These are phyloP conservation scores for Prunus salicina DNA, from an alignment of 306 rosid species.

Conservation along the genomic window DNA sequence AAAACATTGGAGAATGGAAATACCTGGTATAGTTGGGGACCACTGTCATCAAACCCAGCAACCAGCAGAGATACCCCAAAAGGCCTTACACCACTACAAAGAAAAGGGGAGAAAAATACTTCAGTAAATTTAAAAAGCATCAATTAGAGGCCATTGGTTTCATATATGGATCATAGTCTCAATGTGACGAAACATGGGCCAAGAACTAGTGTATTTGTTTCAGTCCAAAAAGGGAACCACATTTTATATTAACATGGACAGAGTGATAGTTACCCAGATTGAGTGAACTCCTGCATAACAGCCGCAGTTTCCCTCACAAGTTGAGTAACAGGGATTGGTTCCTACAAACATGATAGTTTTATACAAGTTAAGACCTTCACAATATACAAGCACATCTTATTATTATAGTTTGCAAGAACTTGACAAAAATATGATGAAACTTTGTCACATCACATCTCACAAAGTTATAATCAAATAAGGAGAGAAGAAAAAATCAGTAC, in stretches of 20 bases:
- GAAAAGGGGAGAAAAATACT: constrained; percentile 8
- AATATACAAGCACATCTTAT: background rate
- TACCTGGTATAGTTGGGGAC: constrained; percentile 95
- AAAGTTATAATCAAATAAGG: constrained; percentile 2
- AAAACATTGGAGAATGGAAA: constrained; percentile 1
- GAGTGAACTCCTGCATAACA: constrained; percentile 98
- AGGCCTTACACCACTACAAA: constrained; percentile 91
- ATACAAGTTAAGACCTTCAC: background rate
- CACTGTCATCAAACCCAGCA: constrained; percentile 91
- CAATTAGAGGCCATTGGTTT: background rate
- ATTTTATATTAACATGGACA: background rate
- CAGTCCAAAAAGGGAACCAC: background rate
- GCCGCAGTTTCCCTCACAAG: constrained; percentile 97
- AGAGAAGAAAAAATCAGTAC: constrained; percentile 29
- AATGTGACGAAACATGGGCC: background rate
- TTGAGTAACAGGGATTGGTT: constrained; percentile 92
- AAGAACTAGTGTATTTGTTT: background rate
- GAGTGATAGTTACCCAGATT: constrained; percentile 69
- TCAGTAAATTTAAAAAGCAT: constrained; percentile 12
- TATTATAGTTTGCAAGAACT: background rate
- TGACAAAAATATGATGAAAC: background rate
- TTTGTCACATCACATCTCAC: background rate
- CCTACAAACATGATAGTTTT: constrained; percentile 41
- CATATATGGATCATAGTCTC: background rate
- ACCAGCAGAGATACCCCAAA: constrained; percentile 93